phyloP scores from a whole-genome alignment of 495 filamentous ascomycete genomes.

The Tuber melanosporum region DNA sequence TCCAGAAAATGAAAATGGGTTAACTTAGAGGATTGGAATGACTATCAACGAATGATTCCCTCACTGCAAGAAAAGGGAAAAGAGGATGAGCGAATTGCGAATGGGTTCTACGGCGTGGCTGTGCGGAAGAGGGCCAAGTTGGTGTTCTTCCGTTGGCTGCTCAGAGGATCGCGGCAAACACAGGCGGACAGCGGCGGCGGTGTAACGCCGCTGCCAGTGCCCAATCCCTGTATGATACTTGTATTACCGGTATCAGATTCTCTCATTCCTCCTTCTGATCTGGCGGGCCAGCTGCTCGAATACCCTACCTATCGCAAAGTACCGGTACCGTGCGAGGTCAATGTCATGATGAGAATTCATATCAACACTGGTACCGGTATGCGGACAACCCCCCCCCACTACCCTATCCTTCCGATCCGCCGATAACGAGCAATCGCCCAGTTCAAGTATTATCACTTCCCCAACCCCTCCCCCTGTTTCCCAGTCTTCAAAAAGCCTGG shows the following conservation, averaged over 20 bases:
- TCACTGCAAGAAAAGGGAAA: background rate
- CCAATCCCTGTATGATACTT: background rate
- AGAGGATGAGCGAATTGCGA: background rate
- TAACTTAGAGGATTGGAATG: background rate
- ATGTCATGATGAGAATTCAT: background rate
- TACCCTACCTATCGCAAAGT: background rate
- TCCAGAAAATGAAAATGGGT: background rate
- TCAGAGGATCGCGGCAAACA: constrained; percentile 16
- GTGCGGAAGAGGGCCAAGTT: background rate
- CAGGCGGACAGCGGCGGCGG: background rate
- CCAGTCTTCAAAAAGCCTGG: background rate
- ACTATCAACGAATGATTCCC: background rate
- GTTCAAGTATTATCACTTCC: background rate
- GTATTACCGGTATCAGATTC: background rate
- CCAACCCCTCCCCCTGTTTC: background rate
- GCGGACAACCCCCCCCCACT: background rate
- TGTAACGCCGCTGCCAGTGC: background rate
- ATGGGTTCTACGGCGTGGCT: background rate
- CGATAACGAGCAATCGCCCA: background rate
- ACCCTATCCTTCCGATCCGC: background rate
- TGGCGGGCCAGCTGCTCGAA: constrained; percentile 11
- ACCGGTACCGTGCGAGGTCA: background rate
- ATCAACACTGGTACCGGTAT: background rate
- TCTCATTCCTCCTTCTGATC: background rate
- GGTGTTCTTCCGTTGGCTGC: background rate